Conservation (phyloP, 2,329 filamentous ascomycete species). For the Plectosphaerella sp. region DNA sequence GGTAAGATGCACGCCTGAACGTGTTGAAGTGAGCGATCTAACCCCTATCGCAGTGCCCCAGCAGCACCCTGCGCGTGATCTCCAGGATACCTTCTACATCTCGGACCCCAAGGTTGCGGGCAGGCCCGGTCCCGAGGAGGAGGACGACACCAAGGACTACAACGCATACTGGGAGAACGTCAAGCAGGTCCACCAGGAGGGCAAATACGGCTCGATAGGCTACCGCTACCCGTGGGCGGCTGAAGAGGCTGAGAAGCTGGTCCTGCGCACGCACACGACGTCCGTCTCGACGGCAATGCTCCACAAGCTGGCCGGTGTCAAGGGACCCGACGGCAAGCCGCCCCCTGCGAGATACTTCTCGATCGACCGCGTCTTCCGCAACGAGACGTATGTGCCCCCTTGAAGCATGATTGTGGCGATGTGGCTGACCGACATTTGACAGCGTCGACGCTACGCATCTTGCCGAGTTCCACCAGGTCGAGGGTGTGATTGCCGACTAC, state of each 20-base stretch:
- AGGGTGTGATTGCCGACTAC: slow-evolving; percentile 97
- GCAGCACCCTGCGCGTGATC: slow-evolving; percentile 93
- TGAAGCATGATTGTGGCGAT: background rate
- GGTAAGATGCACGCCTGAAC: background rate
- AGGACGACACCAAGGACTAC: slow-evolving; percentile 63
- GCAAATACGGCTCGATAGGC: slow-evolving; percentile 91
- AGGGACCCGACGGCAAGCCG: slow-evolving; percentile 63
- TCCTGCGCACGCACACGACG: slow-evolving; percentile 94
- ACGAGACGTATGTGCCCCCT: slow-evolving; percentile 59
- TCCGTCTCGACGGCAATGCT: slow-evolving; percentile 88
- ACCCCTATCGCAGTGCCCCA: slow-evolving; percentile 6
- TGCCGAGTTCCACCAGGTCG: slow-evolving; percentile 97
- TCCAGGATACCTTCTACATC: slow-evolving; percentile 99
- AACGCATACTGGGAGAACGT: slow-evolving; percentile 86
- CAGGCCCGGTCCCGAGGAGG: slow-evolving; percentile 52
- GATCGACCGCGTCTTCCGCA: slow-evolving; percentile 96
- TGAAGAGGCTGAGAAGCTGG: slow-evolving; percentile 80
- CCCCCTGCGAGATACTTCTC: slow-evolving; percentile 89
- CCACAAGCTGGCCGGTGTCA: slow-evolving; percentile 79
- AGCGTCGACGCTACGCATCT: slow-evolving; percentile 89
- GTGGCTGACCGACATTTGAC: background rate
- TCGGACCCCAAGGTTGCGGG: slow-evolving; percentile 80
- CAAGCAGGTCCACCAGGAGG: slow-evolving; percentile 79
- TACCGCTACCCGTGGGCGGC: slow-evolving; percentile 93
- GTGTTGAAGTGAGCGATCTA: no score